Evolutionary conservation across 1,139 yeast genomes (phyloP), one percentile per base, ranked within the genome.

Genomic region (Suhomyces guaymorum): DNA sequence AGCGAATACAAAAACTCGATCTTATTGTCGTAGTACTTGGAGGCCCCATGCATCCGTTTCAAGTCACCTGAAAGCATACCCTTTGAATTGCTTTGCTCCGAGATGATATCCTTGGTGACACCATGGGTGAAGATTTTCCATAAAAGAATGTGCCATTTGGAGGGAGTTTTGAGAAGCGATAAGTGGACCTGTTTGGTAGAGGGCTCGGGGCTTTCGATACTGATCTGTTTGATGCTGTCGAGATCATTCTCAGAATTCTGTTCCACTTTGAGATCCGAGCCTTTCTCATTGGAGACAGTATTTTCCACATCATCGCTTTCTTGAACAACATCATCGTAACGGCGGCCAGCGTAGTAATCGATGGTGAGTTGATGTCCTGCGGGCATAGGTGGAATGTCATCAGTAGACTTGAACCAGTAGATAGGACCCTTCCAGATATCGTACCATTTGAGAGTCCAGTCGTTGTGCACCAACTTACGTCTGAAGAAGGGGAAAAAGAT

Each of bases 11-110:
- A 63, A 58, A 73, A 82, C 61, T 83, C 94, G 41, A 81, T 67
- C 61, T 79, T 78, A 72, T 78, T 80, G 57, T 82, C 87, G 59
- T 82, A 83, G 54, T 73, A 77, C 58, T 77, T 79, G 44, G 89
- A 77, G 37, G 68, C 64, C 15, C 68, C 47, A 57, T 82, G 87
- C 70, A 81, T 63, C 23, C 55, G 61, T 34, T 64, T 58, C 33
- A 81, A 61, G 46, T 73, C 67, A 37, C 69, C 70, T 21, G 71
- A 48, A 44, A 70, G 62, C 37, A 48, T 46, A 43, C 52, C 69
- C 32, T 50, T 52, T 3, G 53, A 48, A 22, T 49, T 45, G 28
- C 70, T 62, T 58, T 82, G 87, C 36, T 58, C 54, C 14, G 63
- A 37, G 43, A 83, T 74, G 42, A 83, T 78, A 56, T 83, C 90